These are phyloP conservation scores for Mycena floridula DNA, from an alignment of 768 basidiomycete genomes.

Conservation along the genomic window DNA sequence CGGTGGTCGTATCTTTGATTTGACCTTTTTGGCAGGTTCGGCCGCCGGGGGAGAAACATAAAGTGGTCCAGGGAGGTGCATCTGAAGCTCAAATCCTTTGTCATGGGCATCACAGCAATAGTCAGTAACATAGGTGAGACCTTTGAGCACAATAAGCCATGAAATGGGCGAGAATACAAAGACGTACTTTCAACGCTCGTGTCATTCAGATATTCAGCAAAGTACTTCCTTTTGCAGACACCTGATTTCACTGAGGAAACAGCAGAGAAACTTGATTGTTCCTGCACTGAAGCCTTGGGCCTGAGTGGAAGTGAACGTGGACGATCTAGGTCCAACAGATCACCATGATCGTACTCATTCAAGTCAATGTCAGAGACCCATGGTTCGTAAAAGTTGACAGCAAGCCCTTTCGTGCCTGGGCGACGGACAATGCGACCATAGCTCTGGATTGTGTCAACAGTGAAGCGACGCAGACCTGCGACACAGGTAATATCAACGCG, in stretches of 20 bases:
- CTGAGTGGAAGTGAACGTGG: too few relatives aligned
- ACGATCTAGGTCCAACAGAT: neutral
- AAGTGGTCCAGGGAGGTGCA: neutral
- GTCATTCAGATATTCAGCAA: neutral
- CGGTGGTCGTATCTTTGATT: too few relatives aligned
- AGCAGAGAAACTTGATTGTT: neutral
- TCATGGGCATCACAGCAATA: neutral
- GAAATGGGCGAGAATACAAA: neutral
- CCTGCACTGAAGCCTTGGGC: too few relatives aligned
- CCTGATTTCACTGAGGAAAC: neutral
- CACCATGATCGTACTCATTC: neutral
- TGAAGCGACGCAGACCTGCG: neutral
- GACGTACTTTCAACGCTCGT: neutral
- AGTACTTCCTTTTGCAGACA: neutral
- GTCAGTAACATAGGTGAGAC: neutral
- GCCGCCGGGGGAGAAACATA: neutral
- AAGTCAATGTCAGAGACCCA: neutral
- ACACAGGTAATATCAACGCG: neutral
- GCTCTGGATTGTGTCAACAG: neutral
- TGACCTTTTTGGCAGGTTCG: neutral
- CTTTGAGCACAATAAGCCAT: neutral
- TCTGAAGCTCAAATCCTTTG: neutral
- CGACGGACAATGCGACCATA: neutral
- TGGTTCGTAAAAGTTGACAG: neutral
- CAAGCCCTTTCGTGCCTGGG: too few relatives aligned